Conservation (phyloP, 495 filamentous ascomycete genomes). For the Xylaria sp. region DNA sequence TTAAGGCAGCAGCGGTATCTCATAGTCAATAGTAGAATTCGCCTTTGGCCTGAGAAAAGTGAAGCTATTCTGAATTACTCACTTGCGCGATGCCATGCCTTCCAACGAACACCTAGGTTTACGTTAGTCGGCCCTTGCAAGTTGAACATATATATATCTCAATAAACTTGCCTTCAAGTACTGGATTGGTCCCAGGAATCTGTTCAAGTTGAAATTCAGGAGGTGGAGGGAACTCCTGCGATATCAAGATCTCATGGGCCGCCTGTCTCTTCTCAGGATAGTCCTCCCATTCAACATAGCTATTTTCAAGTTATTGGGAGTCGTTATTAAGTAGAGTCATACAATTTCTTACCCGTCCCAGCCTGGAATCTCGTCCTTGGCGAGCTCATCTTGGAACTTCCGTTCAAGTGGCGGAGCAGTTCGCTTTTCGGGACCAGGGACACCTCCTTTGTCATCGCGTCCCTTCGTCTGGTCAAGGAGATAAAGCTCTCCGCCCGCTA, state of each 20-base stretch:
- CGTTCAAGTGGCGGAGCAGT: neutral
- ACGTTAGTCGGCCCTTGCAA: neutral
- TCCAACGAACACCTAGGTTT: constrained; percentile 64
- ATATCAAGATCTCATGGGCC: constrained; percentile 62
- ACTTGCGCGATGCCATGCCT: constrained; percentile 66
- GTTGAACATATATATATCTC: neutral
- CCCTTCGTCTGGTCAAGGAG: constrained; percentile 54
- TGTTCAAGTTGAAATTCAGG: constrained; percentile 68
- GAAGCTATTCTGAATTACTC: neutral
- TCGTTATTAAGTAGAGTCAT: neutral
- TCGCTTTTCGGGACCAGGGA: constrained; percentile 32
- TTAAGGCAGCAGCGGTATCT: neutral
- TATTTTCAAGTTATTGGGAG: constrained; percentile 14
- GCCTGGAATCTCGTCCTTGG: constrained; percentile 30
- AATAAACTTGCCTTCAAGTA: constrained; percentile 49
- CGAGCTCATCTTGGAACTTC: constrained; percentile 27
- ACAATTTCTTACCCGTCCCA: constrained; percentile 40
- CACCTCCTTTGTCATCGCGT: constrained; percentile 37
- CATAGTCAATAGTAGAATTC: neutral
- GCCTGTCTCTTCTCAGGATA: constrained; percentile 69
- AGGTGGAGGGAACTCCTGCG: constrained; percentile 61
- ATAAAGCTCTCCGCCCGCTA: constrained; percentile 53
- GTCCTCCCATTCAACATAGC: constrained; percentile 73
- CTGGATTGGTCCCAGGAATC: constrained; percentile 67
- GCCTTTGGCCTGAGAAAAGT: neutral